Evolutionary conservation across 2,329 filamentous ascomycete genomes (phyloP).

Genomic region (Diaporthe citriasiana): DNA sequence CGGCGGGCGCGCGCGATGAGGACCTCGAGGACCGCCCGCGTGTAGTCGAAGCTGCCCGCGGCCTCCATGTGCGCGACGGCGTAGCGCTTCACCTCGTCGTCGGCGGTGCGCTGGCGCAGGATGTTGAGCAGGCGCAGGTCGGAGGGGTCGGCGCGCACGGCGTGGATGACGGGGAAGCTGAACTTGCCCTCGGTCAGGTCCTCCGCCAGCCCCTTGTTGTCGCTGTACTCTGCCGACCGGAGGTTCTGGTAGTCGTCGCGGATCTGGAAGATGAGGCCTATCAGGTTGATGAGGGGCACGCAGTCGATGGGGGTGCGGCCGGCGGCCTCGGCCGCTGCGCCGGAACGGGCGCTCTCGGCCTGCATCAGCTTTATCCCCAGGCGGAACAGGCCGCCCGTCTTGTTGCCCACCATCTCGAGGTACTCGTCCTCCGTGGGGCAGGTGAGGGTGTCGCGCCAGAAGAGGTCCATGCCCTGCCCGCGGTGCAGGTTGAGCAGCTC

Average conservation of each 20-base stretch:
- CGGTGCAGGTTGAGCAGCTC: slow-evolving; percentile 88
- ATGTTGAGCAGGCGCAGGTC: slow-evolving; percentile 92
- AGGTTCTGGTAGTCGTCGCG: slow-evolving; percentile 96
- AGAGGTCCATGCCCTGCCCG: slow-evolving; percentile 92
- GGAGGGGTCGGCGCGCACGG: slow-evolving; percentile 81
- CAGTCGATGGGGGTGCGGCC: slow-evolving; percentile 70
- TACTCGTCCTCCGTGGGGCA: slow-evolving; percentile 91
- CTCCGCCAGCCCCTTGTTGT: slow-evolving; percentile 95
- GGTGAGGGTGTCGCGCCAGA: slow-evolving; percentile 88
- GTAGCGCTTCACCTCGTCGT: slow-evolving; percentile 91
- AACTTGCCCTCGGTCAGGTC: slow-evolving; percentile 98
- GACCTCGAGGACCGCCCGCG: slow-evolving; percentile 74
- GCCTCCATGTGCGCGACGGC: slow-evolving; percentile 92
- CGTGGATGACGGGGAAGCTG: slow-evolving; percentile 94
- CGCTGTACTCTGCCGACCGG: slow-evolving; percentile 78
- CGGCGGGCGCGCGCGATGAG: slow-evolving; percentile 74
- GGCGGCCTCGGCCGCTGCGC: slow-evolving; percentile 23
- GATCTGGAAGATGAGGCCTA: slow-evolving; percentile 91
- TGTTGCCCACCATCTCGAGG: slow-evolving; percentile 94
- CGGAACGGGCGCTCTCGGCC: slow-evolving; percentile 67
- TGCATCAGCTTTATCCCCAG: slow-evolving; percentile 91
- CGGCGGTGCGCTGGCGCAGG: slow-evolving; percentile 87
- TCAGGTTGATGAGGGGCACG: slow-evolving; percentile 85
- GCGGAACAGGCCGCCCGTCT: slow-evolving; percentile 89
- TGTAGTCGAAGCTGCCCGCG: slow-evolving; percentile 92